Base-by-base conservation (phyloP, 257 asterid species). In the Solanum pinnatisectum region DNA sequence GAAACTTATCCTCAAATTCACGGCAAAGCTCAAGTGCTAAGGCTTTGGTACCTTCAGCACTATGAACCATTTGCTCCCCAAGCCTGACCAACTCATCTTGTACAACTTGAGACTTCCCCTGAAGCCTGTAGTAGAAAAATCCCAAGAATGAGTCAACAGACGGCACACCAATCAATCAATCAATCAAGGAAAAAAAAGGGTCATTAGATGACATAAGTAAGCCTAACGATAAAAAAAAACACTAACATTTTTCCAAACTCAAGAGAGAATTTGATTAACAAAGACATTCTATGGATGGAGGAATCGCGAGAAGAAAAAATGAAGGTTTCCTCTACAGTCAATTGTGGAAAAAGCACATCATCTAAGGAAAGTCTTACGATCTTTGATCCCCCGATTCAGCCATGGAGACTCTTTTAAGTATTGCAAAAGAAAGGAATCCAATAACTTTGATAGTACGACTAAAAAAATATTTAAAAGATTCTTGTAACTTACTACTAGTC, bases 1-100 rank as follows among this genome's bases (percentile, higher is more conserved):
- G 99, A 92, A 97, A 97, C 93, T 96, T 97, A 90, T 97, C 99
- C 95, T 97, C 99, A 89, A 96, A 97, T 91, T 97, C 99, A 82
- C 99, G 98, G 93, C 99, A 97, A 83, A 96, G 99, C 91, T 97
- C 99, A 93, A 97, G 90, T 67, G 99, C 99, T 88, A 97, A 92
- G 65, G 99, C 99, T 87, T 93, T 93, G 25, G 99, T 96, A 85
- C 99, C 99, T 92, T 97, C 99, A 77, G 98, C 84, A 91, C 98
- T 96, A 76, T 91, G 87, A 89, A 97, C 98, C 98, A 97, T 93
- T 93, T 93, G 95, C 86, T 94, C 99, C 76, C 99, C 99, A 93
- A 97, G 98, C 89, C 95, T 93, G 84, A 92, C 92, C 83, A 97
- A 94, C 91, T 97, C 99, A 93, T 96, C 99, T 90, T 97, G 99